Conservation (phyloP, 129 eudicot species). For the Logfia minima region DNA sequence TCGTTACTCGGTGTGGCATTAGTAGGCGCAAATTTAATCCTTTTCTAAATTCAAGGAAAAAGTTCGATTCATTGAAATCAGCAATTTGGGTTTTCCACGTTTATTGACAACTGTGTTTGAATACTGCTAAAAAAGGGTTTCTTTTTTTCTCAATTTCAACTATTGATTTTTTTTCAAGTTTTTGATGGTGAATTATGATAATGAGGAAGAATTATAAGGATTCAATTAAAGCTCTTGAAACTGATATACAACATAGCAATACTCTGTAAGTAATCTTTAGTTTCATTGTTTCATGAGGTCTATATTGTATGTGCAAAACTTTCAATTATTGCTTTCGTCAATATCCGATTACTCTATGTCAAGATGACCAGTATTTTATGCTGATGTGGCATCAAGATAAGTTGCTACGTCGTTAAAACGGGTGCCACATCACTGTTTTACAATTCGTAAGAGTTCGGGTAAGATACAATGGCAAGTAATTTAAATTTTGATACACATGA, state of each 20-base stretch:
- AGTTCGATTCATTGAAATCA: slow-evolving; percentile 26
- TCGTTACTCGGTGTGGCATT: slow-evolving; percentile 26
- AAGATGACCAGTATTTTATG: neutral
- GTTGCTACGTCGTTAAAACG: too few relatives aligned
- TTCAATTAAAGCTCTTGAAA: slow-evolving; percentile 73
- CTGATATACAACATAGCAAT: slow-evolving; percentile 73
- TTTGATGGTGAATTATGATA: slow-evolving; percentile 1
- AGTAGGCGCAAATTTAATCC: slow-evolving; percentile 14
- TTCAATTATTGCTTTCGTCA: too few relatives aligned
- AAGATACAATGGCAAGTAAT: too few relatives aligned
- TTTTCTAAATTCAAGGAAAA: neutral
- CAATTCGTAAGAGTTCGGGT: too few relatives aligned
- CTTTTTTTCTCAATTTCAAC: neutral
- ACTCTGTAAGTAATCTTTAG: slow-evolving; percentile 48
- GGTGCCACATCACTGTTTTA: too few relatives aligned
- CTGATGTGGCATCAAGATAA: neutral
- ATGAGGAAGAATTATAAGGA: slow-evolving; percentile 60
- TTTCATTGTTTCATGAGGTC: too few relatives aligned
- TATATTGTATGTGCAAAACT: neutral
- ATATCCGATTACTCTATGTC: neutral
- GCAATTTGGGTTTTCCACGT: slow-evolving; percentile 25
- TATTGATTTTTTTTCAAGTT: neutral
- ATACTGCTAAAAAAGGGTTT: slow-evolving; percentile 8
- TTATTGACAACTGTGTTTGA: slow-evolving; percentile 22
- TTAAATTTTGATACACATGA: too few relatives aligned